Evolutionary conservation across 1,284 basidiomycete species (phyloP).

Genomic region (Trichosporon sp.): DNA sequence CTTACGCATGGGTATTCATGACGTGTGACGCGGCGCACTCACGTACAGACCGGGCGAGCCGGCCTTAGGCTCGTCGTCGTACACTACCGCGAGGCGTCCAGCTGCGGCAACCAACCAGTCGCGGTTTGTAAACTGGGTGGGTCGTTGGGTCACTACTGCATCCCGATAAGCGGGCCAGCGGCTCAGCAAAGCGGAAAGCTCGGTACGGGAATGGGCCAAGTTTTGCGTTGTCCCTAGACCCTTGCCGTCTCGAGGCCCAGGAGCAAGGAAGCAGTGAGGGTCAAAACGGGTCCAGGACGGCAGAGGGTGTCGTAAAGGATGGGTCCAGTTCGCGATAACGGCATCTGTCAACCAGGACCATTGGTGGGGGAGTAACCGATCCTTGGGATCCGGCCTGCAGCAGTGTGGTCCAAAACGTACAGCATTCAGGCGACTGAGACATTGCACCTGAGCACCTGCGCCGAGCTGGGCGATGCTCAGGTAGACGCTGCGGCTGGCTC

Average conservation of each 20-base stretch:
- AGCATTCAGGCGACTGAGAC: slow-evolving; percentile 1
- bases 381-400: not conserved
- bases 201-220: not conserved
- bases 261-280: not conserved
- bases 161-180: not conserved
- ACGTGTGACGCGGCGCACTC: not conserved
- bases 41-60: not conserved
- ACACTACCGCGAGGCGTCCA: not conserved
- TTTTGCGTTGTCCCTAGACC: not conserved
- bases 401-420: not conserved
- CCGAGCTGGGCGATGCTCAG: not conserved
- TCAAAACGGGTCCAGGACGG: not conserved
- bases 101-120: not conserved
- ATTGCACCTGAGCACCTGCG: not conserved
- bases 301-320: not conserved
- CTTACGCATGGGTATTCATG: not conserved
- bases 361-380: not conserved
- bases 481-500: not conserved
- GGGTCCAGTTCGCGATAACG: not conserved
- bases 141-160: not conserved
- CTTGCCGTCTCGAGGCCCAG: not conserved
- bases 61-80: not conserved
- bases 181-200: not conserved
- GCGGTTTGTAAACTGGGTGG: not conserved
- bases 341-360: not conserved